A percentile compares a stretch with the other conserved stretches of the same genome.
phyloP scores from a whole-genome alignment of 2,329 filamentous ascomycete genomes.

The Curvularia eragrostidis region DNA sequence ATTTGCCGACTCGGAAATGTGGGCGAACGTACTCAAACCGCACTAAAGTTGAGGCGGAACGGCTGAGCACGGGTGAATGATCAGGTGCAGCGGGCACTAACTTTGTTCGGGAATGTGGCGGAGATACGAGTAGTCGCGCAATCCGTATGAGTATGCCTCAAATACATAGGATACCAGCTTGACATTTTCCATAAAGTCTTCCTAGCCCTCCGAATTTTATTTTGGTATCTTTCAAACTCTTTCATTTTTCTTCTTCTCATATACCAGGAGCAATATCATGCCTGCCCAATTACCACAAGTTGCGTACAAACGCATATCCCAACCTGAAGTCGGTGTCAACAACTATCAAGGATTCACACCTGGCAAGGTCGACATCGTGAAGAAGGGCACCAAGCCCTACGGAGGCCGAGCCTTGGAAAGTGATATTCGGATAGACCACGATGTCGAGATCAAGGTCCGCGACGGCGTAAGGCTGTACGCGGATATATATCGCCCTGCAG shows the following conservation, averaged over 20 bases:
- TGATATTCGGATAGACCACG: constrained; percentile 55
- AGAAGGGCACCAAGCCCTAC: constrained; percentile 49
- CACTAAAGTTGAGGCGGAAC: not conserved
- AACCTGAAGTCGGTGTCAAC: constrained; percentile 51
- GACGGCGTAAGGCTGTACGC: constrained; percentile 54
- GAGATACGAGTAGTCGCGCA: not conserved
- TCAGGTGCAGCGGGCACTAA: not conserved
- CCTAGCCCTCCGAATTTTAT: too few species aligned
- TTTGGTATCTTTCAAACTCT: not conserved
- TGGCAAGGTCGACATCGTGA: constrained; percentile 50
- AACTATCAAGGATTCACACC: constrained; percentile 52
- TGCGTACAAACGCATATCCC: constrained; percentile 39
- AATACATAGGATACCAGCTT: not conserved
- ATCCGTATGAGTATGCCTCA: not conserved
- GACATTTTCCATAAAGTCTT: not conserved
- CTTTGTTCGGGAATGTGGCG: not conserved
- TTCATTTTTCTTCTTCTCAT: not conserved
- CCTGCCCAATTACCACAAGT: constrained; percentile 41
- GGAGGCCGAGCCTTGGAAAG: constrained; percentile 44
- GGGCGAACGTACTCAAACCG: not conserved
- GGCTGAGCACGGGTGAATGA: not conserved
- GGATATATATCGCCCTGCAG: constrained; percentile 55
- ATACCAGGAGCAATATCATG: constrained; percentile 23
- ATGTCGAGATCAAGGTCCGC: constrained; percentile 53
- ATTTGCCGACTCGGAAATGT: constrained; percentile 1